phyloP scores from a whole-genome alignment of 1,284 basidiomycete genomes.

The Athelia psychrophila region DNA sequence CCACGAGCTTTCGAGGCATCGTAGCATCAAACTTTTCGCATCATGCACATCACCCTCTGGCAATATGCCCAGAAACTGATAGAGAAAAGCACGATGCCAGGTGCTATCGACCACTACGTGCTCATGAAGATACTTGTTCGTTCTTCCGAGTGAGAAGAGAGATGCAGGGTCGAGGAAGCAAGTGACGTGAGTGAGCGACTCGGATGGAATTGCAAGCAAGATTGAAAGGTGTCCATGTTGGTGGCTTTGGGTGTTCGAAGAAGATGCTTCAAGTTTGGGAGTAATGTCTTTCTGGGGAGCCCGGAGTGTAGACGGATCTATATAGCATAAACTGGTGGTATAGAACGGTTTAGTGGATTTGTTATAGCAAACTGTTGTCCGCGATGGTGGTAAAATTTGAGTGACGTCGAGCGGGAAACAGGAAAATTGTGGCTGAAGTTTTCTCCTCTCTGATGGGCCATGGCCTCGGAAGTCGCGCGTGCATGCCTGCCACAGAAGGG shows the following conservation, averaged over 20 bases:
- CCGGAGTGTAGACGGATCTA: not conserved
- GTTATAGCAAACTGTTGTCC: not conserved
- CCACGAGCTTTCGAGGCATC: slow-evolving; percentile 60
- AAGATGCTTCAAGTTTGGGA: not conserved
- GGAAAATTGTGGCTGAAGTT: not conserved
- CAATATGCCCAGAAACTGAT: slow-evolving; percentile 63
- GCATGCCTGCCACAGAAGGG: too few relatives aligned
- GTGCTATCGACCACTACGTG: slow-evolving; percentile 80
- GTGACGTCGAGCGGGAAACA: not conserved
- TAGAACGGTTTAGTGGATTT: not conserved
- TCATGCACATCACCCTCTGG: slow-evolving; percentile 55
- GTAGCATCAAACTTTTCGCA: slow-evolving; percentile 48
- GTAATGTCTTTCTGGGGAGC: not conserved
- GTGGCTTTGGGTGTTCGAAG: slow-evolving; percentile 19
- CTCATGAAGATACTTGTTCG: slow-evolving; percentile 53
- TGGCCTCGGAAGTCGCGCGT: too few relatives aligned
- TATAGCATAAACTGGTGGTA: not conserved
- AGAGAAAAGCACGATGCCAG: slow-evolving; percentile 80
- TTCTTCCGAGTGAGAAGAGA: slow-evolving; percentile 56
- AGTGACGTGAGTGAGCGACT: slow-evolving; percentile 80
- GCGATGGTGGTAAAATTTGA: not conserved
- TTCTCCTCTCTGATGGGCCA: too few relatives aligned
- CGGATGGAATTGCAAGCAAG: slow-evolving; percentile 59
- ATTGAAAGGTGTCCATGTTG: slow-evolving; percentile 52
- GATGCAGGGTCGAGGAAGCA: slow-evolving; percentile 68